Base-by-base conservation (phyloP, 345 rosid genomes). In the Corymbia maculata region DNA sequence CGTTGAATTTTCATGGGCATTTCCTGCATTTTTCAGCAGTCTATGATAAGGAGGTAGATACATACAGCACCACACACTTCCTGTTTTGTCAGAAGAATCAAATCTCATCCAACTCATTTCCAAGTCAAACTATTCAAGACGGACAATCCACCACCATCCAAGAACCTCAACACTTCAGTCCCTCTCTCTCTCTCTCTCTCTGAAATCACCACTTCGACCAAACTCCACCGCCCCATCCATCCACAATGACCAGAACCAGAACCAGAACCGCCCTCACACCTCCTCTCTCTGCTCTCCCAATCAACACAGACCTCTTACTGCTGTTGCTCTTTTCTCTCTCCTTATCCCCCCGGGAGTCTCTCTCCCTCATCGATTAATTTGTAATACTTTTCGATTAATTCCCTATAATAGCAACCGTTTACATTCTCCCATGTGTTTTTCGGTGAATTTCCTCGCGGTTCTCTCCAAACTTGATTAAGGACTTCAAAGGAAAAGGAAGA, bases 11-110 rank as follows among this genome's bases (percentile, higher is more conserved):
- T 36, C 42, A 36, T 36, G 42, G 42, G 42, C 42, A 36, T 36
- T 36, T 36, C 42, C 42, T 36, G 42, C 2, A 36, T 36, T 36
- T 36, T 90, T 91, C 92, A 92, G 89, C 88, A 19, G 92, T 91
- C 92, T 4, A 88, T 87, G 85, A 85, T 91, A 19, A 52, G 21
- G 8, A 7, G 19, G 82, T 36, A 47, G 91, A 79, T 85, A 7
- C 8, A 19, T 21, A 4, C 45, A 4, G 8, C 22, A 68, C 79
- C 79, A 8, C 79, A 2, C 44, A 2, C 45, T 68, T 32, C 22
- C 22, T 15, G 79, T 68, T 68, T 16, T 32, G 79, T 68, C 79
- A 68, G 45, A 68, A 16, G 79, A 68, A 68, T 68, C 45, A 68
- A 68, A 16, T 12, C 79, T 68, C 13, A 11, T 68, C 45, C 44